Evolutionary conservation across 2,329 filamentous ascomycete species (phyloP), one percentile per base, ranked within the genome.

Genomic region (Dothidotthia symphoricarpi): DNA sequence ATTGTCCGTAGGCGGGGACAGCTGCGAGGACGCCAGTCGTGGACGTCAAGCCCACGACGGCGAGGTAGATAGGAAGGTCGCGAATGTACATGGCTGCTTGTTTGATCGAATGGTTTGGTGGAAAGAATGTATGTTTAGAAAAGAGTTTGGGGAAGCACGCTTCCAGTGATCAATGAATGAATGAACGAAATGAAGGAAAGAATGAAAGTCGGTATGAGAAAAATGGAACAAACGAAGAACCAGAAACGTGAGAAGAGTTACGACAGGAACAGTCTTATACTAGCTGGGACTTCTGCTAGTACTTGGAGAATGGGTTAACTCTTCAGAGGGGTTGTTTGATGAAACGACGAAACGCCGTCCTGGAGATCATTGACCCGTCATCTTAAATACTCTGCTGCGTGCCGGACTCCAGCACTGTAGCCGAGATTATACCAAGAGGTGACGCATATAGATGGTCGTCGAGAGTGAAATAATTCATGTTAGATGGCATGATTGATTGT

Each of bases 1-100:
- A 75, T 53, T 74, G 71, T 10, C 67, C 67, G 45, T 68, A 75
- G 12, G 51, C 49, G 16, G 43, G 41, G 30, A 60, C 55, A 12
- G 53, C 54, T 25, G 56, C 57, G 24, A 61, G 50, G 34, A 58
- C 56, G 28, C 51, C 55, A 10, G 53, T 48, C 28, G 59, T 61
- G 29, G 52, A 54, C 3, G 54, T 48, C 14, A 62, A 42, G 35
- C 48, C 49, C n/a, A 59, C 47, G 34, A 60, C 55, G 33, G 48
- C 49, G 31, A 61, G 43, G 46, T 60, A 59, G 35, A 60, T 38
- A 34, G 49, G 47, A 9, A 43, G 42, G 30, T 44, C 49, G 16
- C 40, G 37, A 41, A 58, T 31, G 34, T 57, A 51, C 57, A 60
- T 60, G n/a, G n/a, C n/a, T n/a, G n/a, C n/a, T n/a, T n/a, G n/a